Base-by-base conservation (phyloP, 805 yeast species). In the Saturnispora quitensis region DNA sequence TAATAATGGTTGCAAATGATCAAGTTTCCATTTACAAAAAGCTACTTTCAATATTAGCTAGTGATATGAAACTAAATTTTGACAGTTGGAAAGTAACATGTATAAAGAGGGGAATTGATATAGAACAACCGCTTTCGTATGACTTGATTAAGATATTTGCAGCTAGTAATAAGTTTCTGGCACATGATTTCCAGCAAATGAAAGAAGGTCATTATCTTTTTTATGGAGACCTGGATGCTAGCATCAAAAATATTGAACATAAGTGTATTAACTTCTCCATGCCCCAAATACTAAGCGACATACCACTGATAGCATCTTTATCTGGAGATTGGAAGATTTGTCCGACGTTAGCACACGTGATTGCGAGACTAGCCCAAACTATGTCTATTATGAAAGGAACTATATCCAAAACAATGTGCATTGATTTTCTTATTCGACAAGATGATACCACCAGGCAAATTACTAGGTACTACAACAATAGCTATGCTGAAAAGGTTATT, bases 21-120 rank as follows among this genome's bases (percentile, higher is more conserved):
- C 93, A 86, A 66, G 80, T 82, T 3, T 72, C 73, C 66, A 75
- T 80, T 56, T 86, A 86, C 61, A 68, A 78, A 20, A 64, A 70
- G 42, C 72, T 85, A 48, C 56, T 82, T 5, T 74, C 70, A 20
- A 53, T 65, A 2, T 56, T 81, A 34, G 51, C 65, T 8, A 31
- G 54, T 25, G 61, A 60, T 50, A 47, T 59, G 0, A 56, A 58
- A 13, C 54, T 59, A 15, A 68, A 78, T 0, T 80, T 77, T 60
- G 51, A 64, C 1, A 70, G 73, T 56, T 61, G 81, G 28, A 47
- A 75, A 2, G 68, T 70, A 25, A 81, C 81, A 61, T 74, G 79
- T 9, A 52, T 53, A n/a, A 62, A 73, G 38, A 70, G 85, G 55
- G 70, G 70, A 0, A 55, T 78, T 6, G 75, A 78, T 57, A 60